Evolutionary conservation across 2,329 filamentous ascomycete species (phyloP).

Genomic region (Scleromitrula shiraiana): DNA sequence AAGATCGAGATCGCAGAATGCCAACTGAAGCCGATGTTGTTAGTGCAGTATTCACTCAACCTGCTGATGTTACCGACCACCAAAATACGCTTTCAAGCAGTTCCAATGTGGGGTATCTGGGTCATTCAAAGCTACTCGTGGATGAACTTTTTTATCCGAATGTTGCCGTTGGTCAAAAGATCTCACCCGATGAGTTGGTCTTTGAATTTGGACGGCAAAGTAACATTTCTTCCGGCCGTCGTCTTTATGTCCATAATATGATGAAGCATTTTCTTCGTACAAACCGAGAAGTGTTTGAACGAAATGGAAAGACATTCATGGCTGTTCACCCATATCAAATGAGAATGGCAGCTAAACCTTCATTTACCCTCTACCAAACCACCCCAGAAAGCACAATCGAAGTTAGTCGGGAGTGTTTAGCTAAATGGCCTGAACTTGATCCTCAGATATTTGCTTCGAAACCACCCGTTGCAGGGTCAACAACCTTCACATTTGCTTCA

Average conservation of each 20-base stretch:
- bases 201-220: constrained; percentile 21
- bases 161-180: constrained; percentile 23
- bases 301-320: constrained; percentile 14
- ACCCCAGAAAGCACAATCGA: constrained; percentile 13
- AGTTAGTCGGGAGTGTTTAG: constrained; percentile 23
- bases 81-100: no score
- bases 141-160: constrained; percentile 36
- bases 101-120: constrained; percentile 34
- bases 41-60: no score
- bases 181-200: constrained; percentile 23
- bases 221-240: constrained; percentile 35
- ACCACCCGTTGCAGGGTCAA: background rate
- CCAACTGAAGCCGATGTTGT: constrained; percentile 19
- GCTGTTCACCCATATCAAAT: constrained; percentile 26
- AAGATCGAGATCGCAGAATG: constrained; percentile 17
- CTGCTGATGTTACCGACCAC: no score
- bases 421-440: constrained; percentile 27
- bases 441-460: constrained; percentile 8
- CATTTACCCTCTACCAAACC: constrained; percentile 28
- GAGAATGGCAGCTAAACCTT: constrained; percentile 23
- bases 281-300: constrained; percentile 12
- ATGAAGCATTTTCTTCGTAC: constrained; percentile 36
- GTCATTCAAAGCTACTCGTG: constrained; percentile 30
- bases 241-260: constrained; percentile 35
- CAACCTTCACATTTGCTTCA: constrained; percentile 13